Percentiles rank a stretch among this genome's conserved stretches.
phyloP scores from a whole-genome alignment of 805 yeast genomes.

The Wickerhamiella parazyma region DNA sequence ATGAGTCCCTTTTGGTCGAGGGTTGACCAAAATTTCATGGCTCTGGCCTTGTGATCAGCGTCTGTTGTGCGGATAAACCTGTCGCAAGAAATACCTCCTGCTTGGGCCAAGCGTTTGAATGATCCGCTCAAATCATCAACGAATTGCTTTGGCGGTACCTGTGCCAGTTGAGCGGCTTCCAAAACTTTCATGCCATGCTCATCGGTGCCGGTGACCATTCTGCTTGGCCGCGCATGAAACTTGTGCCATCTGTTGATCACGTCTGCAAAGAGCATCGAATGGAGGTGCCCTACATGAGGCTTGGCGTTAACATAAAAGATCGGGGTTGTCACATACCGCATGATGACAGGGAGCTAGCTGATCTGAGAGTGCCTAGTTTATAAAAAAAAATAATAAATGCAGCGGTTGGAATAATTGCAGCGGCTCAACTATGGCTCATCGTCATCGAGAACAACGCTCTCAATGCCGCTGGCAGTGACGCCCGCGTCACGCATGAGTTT shows the following conservation, averaged over 20 bases:
- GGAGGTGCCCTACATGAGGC: conserved; percentile 90
- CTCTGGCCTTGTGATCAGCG: conserved; percentile 55
- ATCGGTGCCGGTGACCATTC: conserved; percentile 83
- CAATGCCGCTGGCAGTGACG: background rate
- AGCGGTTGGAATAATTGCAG: too few relatives aligned
- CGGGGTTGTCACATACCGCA: conserved; percentile 50
- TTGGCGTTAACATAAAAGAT: conserved; percentile 92
- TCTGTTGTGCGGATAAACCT: conserved; percentile 89
- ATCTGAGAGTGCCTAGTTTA: too few relatives aligned
- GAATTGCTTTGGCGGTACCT: conserved; percentile 46
- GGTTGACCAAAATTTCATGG: conserved; percentile 52
- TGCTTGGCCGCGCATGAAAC: conserved; percentile 33
- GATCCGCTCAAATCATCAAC: conserved; percentile 56
- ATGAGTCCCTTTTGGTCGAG: conserved; percentile 50
- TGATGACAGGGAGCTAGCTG: too few relatives aligned
- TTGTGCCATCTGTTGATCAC: conserved; percentile 60
- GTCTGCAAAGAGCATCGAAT: conserved; percentile 77
- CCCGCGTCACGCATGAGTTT: conserved; percentile 6
- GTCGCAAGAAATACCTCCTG: conserved; percentile 45
- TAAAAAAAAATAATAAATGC: too few relatives aligned
- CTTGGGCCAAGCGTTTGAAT: conserved; percentile 50
- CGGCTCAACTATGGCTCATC: too few relatives aligned
- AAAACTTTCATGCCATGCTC: conserved; percentile 94
- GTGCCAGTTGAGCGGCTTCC: conserved; percentile 53
- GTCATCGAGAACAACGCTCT: background rate